These are phyloP conservation scores for Phytophthora pistaciae DNA, from an alignment of 352 stramenopile species.

Conservation along the genomic window DNA sequence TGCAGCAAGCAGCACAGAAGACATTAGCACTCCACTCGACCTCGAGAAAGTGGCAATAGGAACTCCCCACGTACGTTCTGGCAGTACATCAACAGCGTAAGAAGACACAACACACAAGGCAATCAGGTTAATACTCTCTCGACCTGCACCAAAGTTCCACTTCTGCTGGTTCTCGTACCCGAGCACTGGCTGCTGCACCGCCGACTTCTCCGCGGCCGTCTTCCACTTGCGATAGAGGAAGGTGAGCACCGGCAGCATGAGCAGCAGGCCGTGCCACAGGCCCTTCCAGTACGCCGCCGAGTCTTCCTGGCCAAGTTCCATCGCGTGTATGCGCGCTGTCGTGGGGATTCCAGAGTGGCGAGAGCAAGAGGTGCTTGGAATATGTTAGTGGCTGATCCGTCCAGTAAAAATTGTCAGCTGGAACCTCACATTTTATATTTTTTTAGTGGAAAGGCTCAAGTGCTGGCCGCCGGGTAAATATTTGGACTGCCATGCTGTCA, in stretches of 20 bases:
- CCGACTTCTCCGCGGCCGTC: conserved; percentile 21
- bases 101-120: conserved; percentile 4
- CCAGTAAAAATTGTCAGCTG: background rate
- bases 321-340: conserved; percentile 4
- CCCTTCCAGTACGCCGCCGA: conserved; percentile 58
- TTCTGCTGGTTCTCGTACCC: conserved; percentile 38
- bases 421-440: background rate
- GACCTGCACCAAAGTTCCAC: background rate
- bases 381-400: background rate
- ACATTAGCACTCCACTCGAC: background rate
- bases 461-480: no score
- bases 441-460: background rate
- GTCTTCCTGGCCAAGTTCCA: conserved; percentile 42
- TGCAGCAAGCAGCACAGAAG: conserved; percentile 24
- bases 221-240: conserved; percentile 65
- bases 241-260: conserved; percentile 53
- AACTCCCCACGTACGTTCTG: conserved; percentile 48
- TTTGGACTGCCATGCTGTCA: no score
- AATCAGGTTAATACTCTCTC: conserved; percentile 4
- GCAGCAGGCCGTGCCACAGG: conserved; percentile 57
- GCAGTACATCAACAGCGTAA: background rate
- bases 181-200: conserved; percentile 42
- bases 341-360: no score
- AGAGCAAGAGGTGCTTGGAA: no score
- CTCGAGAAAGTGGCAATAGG: background rate